A percentile compares a stretch with the other conserved stretches of the same genome.
Conservation (phyloP, 768 basidiomycete species). For the Xerocomus potaroensis region DNA sequence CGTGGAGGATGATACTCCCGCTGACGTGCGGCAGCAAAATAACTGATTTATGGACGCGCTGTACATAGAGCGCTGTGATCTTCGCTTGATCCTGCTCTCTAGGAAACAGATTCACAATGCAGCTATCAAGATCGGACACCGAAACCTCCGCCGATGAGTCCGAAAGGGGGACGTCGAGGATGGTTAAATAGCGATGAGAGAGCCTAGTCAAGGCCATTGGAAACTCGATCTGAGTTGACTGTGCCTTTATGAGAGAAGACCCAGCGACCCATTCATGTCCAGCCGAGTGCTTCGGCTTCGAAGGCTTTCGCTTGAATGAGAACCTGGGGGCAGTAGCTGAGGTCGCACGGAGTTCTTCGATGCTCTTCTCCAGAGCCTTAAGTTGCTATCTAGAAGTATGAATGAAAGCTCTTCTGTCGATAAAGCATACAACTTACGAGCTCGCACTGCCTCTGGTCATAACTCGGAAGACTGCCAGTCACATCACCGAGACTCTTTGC, state of each 20-base stretch:
- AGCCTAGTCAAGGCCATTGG: constrained; percentile 40
- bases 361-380: constrained; percentile 50
- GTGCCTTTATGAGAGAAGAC: constrained; percentile 1
- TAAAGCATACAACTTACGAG: constrained; percentile 41
- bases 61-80: constrained; percentile 33
- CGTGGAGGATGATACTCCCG: constrained; percentile 72
- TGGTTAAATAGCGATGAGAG: constrained; percentile 44
- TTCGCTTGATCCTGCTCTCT: constrained; percentile 4
- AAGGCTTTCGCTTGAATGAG: constrained; percentile 52
- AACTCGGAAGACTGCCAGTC: constrained; percentile 58
- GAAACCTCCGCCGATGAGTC: constrained; percentile 45
- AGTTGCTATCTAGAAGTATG: constrained; percentile 50
- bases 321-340: constrained; percentile 58
- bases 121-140: constrained; percentile 61
- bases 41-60: constrained; percentile 55
- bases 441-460: constrained; percentile 73
- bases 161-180: constrained; percentile 31
- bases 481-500: constrained; percentile 63
- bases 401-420: constrained; percentile 3
- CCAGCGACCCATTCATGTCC: constrained; percentile 2
- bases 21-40: constrained; percentile 60
- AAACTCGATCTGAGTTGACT: constrained; percentile 24
- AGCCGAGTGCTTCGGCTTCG: constrained; percentile 16
- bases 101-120: constrained; percentile 65
- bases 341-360: constrained; percentile 48